A percentile compares a stretch with the other conserved stretches of the same genome.
Conservation (phyloP, 2,329 filamentous ascomycete species). For the Aspergillus neotritici region DNA sequence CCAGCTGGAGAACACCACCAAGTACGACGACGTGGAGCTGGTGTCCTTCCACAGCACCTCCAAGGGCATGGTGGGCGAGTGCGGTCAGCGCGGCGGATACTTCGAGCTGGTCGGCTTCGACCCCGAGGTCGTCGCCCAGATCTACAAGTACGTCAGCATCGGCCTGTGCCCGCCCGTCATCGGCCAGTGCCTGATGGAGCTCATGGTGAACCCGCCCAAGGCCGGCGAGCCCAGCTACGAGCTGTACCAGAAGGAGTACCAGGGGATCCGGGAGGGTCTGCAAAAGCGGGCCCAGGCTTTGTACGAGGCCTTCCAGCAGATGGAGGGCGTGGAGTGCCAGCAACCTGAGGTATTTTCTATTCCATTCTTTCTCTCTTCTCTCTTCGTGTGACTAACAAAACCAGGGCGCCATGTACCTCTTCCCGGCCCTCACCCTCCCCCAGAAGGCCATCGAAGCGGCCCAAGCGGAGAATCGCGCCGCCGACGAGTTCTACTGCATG, state of each 20-base stretch:
- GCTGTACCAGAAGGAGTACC: conserved; percentile 81
- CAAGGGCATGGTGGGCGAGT: conserved; percentile 99
- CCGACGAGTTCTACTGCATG: conserved; percentile 95
- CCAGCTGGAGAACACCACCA: conserved; percentile 66
- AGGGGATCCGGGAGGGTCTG: conserved; percentile 71
- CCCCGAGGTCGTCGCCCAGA: conserved; percentile 75
- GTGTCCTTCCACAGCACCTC: conserved; percentile 88
- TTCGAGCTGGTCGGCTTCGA: conserved; percentile 94
- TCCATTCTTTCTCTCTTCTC: neutral
- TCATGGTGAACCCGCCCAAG: conserved; percentile 94
- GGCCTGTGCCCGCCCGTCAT: conserved; percentile 93
- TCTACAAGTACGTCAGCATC: conserved; percentile 99
- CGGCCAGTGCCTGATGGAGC: conserved; percentile 91
- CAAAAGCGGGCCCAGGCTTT: conserved; percentile 75
- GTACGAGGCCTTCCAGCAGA: conserved; percentile 82
- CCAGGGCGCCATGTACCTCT: conserved; percentile 96
- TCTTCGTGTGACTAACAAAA: conserved; percentile 1
- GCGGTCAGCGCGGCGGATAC: conserved; percentile 94
- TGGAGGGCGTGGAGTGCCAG: conserved; percentile 93
- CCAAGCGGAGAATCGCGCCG: conserved; percentile 61
- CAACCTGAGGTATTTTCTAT: conserved; percentile 58
- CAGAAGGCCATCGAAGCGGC: conserved; percentile 72
- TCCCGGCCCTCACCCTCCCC: conserved; percentile 83
- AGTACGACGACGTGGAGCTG: conserved; percentile 80
- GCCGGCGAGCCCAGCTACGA: conserved; percentile 76